Percentiles rank a stretch among this genome's conserved stretches.
Evolutionary conservation across 495 filamentous ascomycete genomes (phyloP).

Genomic region (Aspergillus ostianus): DNA sequence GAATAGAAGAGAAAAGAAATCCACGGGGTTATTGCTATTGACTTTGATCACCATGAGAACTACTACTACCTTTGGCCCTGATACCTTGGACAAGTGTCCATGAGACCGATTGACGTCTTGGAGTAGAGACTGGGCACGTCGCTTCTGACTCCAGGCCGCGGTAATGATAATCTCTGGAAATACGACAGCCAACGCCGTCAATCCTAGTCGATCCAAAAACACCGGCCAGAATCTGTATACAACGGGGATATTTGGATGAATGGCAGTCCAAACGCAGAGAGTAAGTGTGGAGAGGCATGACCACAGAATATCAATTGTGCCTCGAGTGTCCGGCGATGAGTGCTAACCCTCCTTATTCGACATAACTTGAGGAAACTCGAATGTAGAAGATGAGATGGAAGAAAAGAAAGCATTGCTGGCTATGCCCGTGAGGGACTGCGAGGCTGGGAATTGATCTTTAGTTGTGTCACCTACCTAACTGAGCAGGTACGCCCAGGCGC

Average conservation of each 20-base stretch:
- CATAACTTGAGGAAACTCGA: too few species aligned
- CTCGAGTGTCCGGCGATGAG: not conserved
- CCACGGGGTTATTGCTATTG: too few species aligned
- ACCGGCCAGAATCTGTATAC: not conserved
- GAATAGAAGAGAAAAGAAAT: too few species aligned
- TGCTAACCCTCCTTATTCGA: not conserved
- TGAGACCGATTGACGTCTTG: not conserved
- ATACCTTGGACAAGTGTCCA: not conserved
- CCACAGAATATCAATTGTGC: not conserved
- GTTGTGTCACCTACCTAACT: too few species aligned
- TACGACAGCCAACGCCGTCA: not conserved
- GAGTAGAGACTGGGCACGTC: not conserved
- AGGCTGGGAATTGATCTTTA: too few species aligned
- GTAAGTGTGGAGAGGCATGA: not conserved
- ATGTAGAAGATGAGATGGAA: too few species aligned
- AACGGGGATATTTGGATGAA: not conserved
- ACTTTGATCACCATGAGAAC: too few species aligned
- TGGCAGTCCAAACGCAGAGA: not conserved
- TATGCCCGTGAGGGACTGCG: too few species aligned
- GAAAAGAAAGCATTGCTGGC: too few species aligned
- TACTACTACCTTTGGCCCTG: too few species aligned
- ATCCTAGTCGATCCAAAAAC: not conserved
- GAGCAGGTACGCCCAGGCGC: too few species aligned
- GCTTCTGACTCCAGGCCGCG: not conserved
- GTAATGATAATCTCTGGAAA: not conserved